Evolutionary conservation across 164 flowering plant species (phyloP), one percentile per base, ranked within the genome.

Genomic region (Magnolia sinica): DNA sequence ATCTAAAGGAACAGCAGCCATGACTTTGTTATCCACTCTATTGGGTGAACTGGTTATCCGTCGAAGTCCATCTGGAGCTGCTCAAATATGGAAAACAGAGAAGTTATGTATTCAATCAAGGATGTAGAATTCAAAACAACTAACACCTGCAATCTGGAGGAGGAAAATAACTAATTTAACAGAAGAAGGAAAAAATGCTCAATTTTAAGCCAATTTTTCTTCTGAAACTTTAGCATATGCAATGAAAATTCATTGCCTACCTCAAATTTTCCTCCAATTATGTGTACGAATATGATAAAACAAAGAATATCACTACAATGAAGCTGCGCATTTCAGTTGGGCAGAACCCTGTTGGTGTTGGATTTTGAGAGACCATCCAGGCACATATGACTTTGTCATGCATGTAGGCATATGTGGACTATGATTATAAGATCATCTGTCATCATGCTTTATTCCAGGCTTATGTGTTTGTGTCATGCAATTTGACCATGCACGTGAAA

Each of bases 1-100:
- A 58, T 76, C 51, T 69, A 22, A 19, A 3, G 78, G 70, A 58
- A 70, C 74, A 49, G 71, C 73, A 80, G 74, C 74, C 59, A 50
- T 77, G 52, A 37, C 23, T 27, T 37, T 67, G 22, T 52, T 27
- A 52, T 52, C 80, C 77, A 82, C 83, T 73, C 79, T 79, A 23
- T 8, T 11, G 58, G 80, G 71, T 31, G 72, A 50, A 20, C 73
- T 73, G 50, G 69, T 59, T 82, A 74, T 80, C 78, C 59, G 72
- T 68, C 78, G 85, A 4, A 84, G 71, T 63, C 71, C 74, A 70
- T 76, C 75, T 23, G 76, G 59, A 79, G 81, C 89, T 85, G 87
- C 59, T 78, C 2, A 27, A 22, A 49, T 13, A 29, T 76, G 52
- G 64, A 50, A 79, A 71, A 71, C 37, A 49, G 23, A 61, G 37